Evolutionary conservation across 2,329 filamentous ascomycete species (phyloP), one percentile per base, ranked within the genome.

Genomic region (Fusarium secorum): DNA sequence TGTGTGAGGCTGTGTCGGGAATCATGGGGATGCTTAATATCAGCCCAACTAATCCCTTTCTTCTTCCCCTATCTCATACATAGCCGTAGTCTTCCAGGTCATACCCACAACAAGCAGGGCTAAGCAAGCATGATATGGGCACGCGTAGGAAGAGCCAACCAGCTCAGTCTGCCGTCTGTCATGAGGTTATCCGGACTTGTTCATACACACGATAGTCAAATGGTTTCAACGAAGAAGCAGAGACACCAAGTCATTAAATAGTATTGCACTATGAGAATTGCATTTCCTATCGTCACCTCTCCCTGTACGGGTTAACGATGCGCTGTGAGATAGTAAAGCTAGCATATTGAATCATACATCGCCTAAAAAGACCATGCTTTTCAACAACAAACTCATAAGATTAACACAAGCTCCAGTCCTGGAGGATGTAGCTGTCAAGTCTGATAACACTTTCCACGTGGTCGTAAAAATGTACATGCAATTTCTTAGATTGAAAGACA

Each of bases 401-500:
- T 38, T 45, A 57, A 68, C 28, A 64, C 38, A 28, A 53, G 55
- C 51, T 48, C 28, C 52, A 66, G 35, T 28, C 36, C 18, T 46
- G 15, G 6, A 36, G 20, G 26, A 28, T 45, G 22, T 46, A 51
- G 42, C 56, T 28, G 42, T 36, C 36, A 62, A 51, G 36, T 48
- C 52, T 57, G 65, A 59, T 55, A 66, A 63, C 41, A 41, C 44
- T 69, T 63, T 41, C 26, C 44, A 24, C 32, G 20, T 22, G 42
- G 22, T 49, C 42, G 22, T 69, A 33, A 52, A 57, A 53, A 52
- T 69, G 64, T 44, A 53, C 28, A 52, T 72, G 64, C 44, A 53
- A 72, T 35, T 54, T 66, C 49, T 54, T 45, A 42, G 39, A 71
- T 59, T 60, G 63, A 73, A 68, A 65, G 55, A 68, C 48, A 45